phyloP scores from a whole-genome alignment of 805 yeast genomes.

The Candida multigemmis region DNA sequence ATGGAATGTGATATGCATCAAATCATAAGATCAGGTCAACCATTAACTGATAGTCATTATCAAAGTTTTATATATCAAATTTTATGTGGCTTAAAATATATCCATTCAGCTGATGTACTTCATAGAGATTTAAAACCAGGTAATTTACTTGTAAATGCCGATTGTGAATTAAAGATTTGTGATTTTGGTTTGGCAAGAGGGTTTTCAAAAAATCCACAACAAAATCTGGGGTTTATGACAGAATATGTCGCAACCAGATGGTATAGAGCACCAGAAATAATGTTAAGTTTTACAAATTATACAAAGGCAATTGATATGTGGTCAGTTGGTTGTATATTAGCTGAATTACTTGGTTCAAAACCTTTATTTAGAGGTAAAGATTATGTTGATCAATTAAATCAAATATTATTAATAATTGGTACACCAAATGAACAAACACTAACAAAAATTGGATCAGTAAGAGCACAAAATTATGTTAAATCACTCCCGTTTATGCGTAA shows the following conservation, averaged over 20 bases:
- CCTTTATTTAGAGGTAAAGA: slow-evolving; percentile 94
- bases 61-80: slow-evolving; percentile 90
- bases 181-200: slow-evolving; percentile 97
- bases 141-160: slow-evolving; percentile 85
- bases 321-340: slow-evolving; percentile 97
- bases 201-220: slow-evolving; percentile 70
- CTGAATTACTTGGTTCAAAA: slow-evolving; percentile 83
- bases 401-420: slow-evolving; percentile 81
- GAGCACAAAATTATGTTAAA: slow-evolving; percentile 89
- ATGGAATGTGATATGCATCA: slow-evolving; percentile 99
- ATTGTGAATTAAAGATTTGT: slow-evolving; percentile 92
- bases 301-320: slow-evolving; percentile 96
- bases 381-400: slow-evolving; percentile 89
- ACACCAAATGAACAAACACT: slow-evolving; percentile 60
- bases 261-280: slow-evolving; percentile 98
- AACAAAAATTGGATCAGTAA: slow-evolving; percentile 56
- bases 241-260: slow-evolving; percentile 98
- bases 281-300: slow-evolving; percentile 88
- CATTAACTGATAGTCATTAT: slow-evolving; percentile 89
- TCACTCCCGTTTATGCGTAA: slow-evolving; percentile 77
- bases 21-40: slow-evolving; percentile 88
- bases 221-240: slow-evolving; percentile 88
- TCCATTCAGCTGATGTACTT: slow-evolving; percentile 86
- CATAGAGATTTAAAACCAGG: slow-evolving; percentile 96
- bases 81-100: slow-evolving; percentile 80